A percentile compares a stretch with the other conserved stretches of the same genome.
phyloP scores from a whole-genome alignment of 1,284 basidiomycete genomes.

The Inonotus hispidus region DNA sequence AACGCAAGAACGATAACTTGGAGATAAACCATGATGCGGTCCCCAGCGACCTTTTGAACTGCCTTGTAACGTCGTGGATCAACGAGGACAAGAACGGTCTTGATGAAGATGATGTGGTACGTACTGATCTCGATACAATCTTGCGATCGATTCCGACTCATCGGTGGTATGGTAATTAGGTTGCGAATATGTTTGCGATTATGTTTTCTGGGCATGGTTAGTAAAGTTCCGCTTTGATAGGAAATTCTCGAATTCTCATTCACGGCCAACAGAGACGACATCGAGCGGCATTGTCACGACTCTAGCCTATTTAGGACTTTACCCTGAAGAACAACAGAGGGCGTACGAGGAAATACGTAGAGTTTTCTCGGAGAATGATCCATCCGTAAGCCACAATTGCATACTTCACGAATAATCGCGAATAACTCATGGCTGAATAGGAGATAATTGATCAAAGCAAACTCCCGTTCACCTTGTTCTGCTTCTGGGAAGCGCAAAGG shows the following conservation, averaged over 20 bases:
- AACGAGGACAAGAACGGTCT: neutral
- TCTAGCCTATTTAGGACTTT: conserved; percentile 17
- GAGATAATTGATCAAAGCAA: conserved; percentile 18
- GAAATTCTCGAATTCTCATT: neutral
- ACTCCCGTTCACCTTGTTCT: conserved; percentile 13
- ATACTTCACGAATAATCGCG: neutral
- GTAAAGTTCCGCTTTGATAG: neutral
- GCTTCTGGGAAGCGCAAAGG: conserved; percentile 19
- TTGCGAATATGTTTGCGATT: neutral
- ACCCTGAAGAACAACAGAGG: conserved; percentile 20
- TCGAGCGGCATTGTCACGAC: conserved; percentile 19
- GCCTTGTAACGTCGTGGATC: neutral
- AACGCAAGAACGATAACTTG: neutral
- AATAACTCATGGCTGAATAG: neutral
- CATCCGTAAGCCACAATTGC: neutral
- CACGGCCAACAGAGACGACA: conserved; percentile 16
- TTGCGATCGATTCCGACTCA: neutral
- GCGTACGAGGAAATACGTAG: conserved; percentile 15
- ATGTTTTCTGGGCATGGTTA: conserved; percentile 20
- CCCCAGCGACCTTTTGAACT: neutral
- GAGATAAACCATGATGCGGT: neutral
- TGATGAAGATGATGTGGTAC: neutral
- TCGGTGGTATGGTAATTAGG: neutral
- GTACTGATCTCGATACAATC: neutral
- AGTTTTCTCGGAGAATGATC: conserved; percentile 10